Base-by-base conservation (phyloP, 148 eudicot genomes). In the Bassia scoparia region DNA sequence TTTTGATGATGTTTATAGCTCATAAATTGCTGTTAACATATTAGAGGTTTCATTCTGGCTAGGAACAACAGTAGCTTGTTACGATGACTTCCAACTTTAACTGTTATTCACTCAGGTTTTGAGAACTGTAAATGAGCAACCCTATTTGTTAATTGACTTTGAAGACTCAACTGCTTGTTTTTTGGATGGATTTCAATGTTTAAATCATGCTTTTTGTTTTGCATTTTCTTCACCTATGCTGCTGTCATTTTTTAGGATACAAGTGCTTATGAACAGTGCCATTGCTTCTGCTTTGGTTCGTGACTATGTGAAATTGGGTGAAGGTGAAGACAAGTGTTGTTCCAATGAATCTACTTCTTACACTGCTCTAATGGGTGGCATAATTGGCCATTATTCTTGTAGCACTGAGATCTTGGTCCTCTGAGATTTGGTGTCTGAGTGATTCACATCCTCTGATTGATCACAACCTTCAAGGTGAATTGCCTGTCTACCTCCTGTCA, bases 321-420 rank as follows among this genome's bases (percentile, higher is more conserved):
- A 89, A 81, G 81, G 84, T 68, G 77, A 81, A 49, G 97, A 92
- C 69, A 77, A 63, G 67, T 92, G 97, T 84, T 83, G 89, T 83
- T 84, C 97, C 31, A 83, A 70, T 76, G 89, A 95, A 84, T 89
- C 97, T 35, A 60, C 69, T 61, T 80, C 87, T 67, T 68, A 87
- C 53, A 91, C 97, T 58, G 70, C 90, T 46, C 85, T 95, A 27
- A 55, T 86, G 78, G 97, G 98, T 71, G 93, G 96, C 58, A 72
- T 95, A 61, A 84, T 95, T 65, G 98, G 98, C 70, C 98, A 95
- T 74, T 95, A 91, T 64, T 88, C 81, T 49, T 95, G 98, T 81
- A 79, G 87, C 78, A 95, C 87, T 74, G 98, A 70, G 98, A 95
- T 65, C 98, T 67, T 95, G 98, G 98, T 95, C 98, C 11, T 95